phyloP scores from a whole-genome alignment of 371 early-diverging fungal species.

The Apophysomyces sp. region DNA sequence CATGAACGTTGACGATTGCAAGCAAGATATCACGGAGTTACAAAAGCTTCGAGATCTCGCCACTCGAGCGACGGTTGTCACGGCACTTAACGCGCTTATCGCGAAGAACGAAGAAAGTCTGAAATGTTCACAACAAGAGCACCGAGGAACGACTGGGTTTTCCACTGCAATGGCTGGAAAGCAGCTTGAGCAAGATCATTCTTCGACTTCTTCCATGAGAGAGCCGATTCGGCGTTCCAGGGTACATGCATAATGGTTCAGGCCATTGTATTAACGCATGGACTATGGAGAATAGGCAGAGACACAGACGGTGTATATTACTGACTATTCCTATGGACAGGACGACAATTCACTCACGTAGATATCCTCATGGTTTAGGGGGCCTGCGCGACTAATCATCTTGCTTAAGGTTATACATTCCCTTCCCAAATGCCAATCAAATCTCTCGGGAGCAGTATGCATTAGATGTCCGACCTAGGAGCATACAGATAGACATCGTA shows the following conservation, averaged over 20 bases:
- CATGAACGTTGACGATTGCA: neutral
- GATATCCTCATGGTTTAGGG: neutral
- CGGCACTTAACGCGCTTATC: too few relatives aligned
- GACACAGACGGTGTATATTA: slow-evolving; percentile 24
- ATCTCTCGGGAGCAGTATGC: slow-evolving; percentile 17
- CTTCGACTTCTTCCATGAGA: neutral
- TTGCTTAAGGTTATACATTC: slow-evolving; percentile 18
- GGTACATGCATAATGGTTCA: neutral
- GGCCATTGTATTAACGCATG: neutral
- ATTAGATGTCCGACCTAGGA: slow-evolving; percentile 13
- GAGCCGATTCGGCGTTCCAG: neutral
- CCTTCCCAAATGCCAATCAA: slow-evolving; percentile 11
- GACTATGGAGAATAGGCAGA: slow-evolving; percentile 10
- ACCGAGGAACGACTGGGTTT: neutral
- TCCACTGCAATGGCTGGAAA: neutral
- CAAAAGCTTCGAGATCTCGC: neutral
- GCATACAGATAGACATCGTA: slow-evolving; percentile 24
- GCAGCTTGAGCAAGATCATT: neutral
- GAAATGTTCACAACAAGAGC: too few relatives aligned
- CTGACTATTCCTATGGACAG: slow-evolving; percentile 19
- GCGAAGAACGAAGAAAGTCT: too few relatives aligned
- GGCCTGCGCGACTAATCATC: neutral
- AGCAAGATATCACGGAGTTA: neutral
- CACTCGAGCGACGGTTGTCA: too few relatives aligned
- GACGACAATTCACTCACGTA: slow-evolving; percentile 19